These are phyloP conservation scores for Phanerodontia chrysosporium DNA, from an alignment of 768 basidiomycete species.

Conservation along the genomic window DNA sequence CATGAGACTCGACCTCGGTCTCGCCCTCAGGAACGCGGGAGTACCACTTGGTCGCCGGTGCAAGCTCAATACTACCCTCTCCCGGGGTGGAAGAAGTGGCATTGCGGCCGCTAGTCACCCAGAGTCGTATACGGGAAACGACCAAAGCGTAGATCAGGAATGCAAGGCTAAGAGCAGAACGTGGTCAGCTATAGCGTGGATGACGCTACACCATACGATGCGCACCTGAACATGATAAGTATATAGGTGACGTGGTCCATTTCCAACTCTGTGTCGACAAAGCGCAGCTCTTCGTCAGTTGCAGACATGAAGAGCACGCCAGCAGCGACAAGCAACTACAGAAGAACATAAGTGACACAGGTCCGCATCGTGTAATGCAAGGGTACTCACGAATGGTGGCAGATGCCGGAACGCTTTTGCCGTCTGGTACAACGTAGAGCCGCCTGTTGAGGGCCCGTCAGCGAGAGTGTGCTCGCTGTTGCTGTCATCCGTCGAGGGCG, in stretches of 20 bases:
- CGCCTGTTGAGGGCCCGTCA: constrained; percentile 27
- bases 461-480: constrained; percentile 67
- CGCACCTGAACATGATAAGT: constrained; percentile 77
- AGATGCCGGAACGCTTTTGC: constrained; percentile 74
- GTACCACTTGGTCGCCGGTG: constrained; percentile 56
- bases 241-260: constrained; percentile 94
- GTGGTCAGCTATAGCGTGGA: constrained; percentile 1
- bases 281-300: constrained; percentile 85
- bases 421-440: constrained; percentile 28
- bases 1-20: constrained; percentile 30
- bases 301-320: constrained; percentile 89
- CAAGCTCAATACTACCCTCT: constrained; percentile 41
- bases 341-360: neutral
- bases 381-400: constrained; percentile 75
- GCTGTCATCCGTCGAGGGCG: constrained; percentile 41
- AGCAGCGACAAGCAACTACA: constrained; percentile 64
- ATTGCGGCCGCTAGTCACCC: constrained; percentile 70
- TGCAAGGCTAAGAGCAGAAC: constrained; percentile 44
- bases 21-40: constrained; percentile 49
- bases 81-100: constrained; percentile 27
- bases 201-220: neutral
- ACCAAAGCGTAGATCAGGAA: constrained; percentile 71
- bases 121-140: constrained; percentile 21
- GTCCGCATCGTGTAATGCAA: constrained; percentile 4
- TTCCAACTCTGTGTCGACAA: constrained; percentile 52